These are phyloP conservation scores for Fagopyrum homotropicum DNA, from an alignment of 148 eudicot species.

Conservation along the genomic window DNA sequence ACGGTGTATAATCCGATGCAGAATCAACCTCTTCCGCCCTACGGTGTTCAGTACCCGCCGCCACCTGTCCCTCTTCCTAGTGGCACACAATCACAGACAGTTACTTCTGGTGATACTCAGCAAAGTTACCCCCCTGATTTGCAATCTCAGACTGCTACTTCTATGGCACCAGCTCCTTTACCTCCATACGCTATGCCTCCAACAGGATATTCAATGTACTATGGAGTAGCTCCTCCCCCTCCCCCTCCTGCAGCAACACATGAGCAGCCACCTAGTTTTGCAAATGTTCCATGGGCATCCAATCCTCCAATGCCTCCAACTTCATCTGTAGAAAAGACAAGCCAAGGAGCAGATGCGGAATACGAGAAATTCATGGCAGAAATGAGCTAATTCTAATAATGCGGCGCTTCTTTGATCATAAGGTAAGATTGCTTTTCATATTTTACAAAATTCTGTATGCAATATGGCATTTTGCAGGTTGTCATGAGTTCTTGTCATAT, in stretches of 20 bases:
- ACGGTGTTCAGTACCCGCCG: slow-evolving; percentile 56
- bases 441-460: background rate
- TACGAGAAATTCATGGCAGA: slow-evolving; percentile 91
- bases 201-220: slow-evolving; percentile 51
- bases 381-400: slow-evolving; percentile 40
- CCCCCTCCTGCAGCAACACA: slow-evolving; percentile 41
- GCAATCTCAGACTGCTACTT: slow-evolving; percentile 42
- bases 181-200: slow-evolving; percentile 46
- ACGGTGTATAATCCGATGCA: slow-evolving; percentile 43
- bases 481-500: background rate
- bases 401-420: background rate
- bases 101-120: slow-evolving; percentile 39
- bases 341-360: slow-evolving; percentile 50
- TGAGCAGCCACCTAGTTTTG: slow-evolving; percentile 43
- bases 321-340: slow-evolving; percentile 39
- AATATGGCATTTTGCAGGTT: slow-evolving; percentile 2
- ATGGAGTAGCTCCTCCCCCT: slow-evolving; percentile 59
- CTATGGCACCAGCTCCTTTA: slow-evolving; percentile 35
- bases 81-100: slow-evolving; percentile 32
- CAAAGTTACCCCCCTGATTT: slow-evolving; percentile 59
- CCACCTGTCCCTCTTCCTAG: slow-evolving; percentile 35
- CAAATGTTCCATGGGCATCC: slow-evolving; percentile 77
- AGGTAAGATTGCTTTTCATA: slow-evolving; percentile 25
- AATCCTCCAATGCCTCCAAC: slow-evolving; percentile 47
- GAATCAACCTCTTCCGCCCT: slow-evolving; percentile 46